phyloP scores from a whole-genome alignment of 306 rosid genomes.

The Malus domestica region DNA sequence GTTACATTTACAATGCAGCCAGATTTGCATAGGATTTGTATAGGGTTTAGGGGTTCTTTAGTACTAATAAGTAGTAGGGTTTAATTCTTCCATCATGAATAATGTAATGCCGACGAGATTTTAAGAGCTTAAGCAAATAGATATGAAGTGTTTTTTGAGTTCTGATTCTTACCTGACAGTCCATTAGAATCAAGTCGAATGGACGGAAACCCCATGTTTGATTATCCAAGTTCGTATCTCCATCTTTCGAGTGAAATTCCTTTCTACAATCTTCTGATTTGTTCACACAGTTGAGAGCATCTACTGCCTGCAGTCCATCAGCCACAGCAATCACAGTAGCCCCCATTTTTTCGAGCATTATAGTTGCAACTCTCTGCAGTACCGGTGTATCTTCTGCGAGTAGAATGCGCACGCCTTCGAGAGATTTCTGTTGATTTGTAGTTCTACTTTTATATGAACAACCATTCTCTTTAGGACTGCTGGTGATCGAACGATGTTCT shows the following conservation, averaged over 20 bases:
- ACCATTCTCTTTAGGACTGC: slow-evolving; percentile 17
- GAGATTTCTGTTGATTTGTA: slow-evolving; percentile 52
- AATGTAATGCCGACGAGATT: background rate
- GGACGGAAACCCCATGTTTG: slow-evolving; percentile 31
- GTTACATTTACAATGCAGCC: background rate
- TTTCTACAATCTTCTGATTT: slow-evolving; percentile 36
- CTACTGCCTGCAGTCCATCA: slow-evolving; percentile 92
- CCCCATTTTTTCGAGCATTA: slow-evolving; percentile 98
- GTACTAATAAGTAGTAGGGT: background rate
- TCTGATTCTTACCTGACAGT: slow-evolving; percentile 73
- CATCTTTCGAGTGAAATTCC: slow-evolving; percentile 36
- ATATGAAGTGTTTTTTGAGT: background rate
- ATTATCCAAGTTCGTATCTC: slow-evolving; percentile 32
- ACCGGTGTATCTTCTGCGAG: slow-evolving; percentile 97
- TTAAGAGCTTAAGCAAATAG: background rate
- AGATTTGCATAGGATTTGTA: too few relatives aligned
- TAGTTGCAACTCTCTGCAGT: slow-evolving; percentile 89
- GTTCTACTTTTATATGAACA: slow-evolving; percentile 26
- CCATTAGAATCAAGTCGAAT: slow-evolving; percentile 91
- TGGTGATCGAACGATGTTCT: slow-evolving; percentile 20
- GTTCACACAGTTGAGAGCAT: slow-evolving; percentile 51
- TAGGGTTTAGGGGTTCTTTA: background rate
- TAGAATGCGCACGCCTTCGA: slow-evolving; percentile 73
- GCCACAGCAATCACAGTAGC: slow-evolving; percentile 78
- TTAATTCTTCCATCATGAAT: background rate